Evolutionary conservation across 192 early-diverging fungal genomes (phyloP), one percentile per base, ranked within the genome.

Genomic region (Dissophora globulifera): DNA sequence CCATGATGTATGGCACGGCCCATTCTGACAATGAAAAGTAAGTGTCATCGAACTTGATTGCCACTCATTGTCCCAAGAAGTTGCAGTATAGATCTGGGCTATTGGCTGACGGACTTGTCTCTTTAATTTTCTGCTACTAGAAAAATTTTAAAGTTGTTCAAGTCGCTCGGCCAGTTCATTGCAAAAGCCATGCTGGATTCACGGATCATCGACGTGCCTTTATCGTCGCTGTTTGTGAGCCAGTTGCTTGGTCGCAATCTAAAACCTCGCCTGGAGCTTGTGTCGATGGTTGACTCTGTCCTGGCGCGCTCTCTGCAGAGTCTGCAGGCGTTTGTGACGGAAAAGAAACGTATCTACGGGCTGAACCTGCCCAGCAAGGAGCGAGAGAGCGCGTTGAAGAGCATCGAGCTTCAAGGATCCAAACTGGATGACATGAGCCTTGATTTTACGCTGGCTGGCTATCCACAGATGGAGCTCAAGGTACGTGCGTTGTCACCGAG

Each of bases 141-240:
- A 38, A 82, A 85, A 58, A 82, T 81, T 38, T 45, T 91, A 10
- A 67, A 78, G 26, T 61, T 94, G 62, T 95, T 95, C 82, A 82
- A 82, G 50, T 81, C 87, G 0, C 61, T 95, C 2, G 96, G 96
- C 13, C 92, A 90, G 41, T 93, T 97, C 78, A 87, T 95, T 19
- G 94, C 93, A 25, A 95, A 95, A 76, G 91, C 92, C 2, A 78
- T 97, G 78, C 78, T 96, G 35, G 96, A 98, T 62, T 85, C 85
- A 31, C 83, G 96, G 47, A 86, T 94, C 8, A 84, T 98, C 32
- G 95, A 97, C 71, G 75, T 98, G 50, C 91, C 90, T 3, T 87
- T 98, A 56, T 88, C 85, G 52, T 64, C 85, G 1, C 61, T 89
- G 9, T 96, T 98, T 71, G 83, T 96, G 51, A 84, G 88, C 11